Base-by-base conservation (phyloP, 306 rosid species). In the Prunus fruticosa region DNA sequence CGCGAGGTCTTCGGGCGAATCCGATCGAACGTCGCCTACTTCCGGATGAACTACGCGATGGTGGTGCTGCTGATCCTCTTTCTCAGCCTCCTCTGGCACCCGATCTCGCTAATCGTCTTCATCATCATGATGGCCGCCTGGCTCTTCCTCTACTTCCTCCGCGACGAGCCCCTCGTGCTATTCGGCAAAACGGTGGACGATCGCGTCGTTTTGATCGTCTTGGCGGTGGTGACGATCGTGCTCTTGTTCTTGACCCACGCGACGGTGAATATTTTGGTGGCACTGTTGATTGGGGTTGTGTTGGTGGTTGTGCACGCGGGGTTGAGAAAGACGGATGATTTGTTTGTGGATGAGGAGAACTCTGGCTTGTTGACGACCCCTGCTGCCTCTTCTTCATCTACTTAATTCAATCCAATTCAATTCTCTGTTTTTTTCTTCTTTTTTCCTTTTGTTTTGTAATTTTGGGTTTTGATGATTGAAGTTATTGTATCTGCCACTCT, bases 121-220 rank as follows among this genome's bases (percentile, higher is more conserved):
- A 5, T 85, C 32, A 45, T 82, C 10, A 78, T 90, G 79, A 75
- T 87, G 83, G 83, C 87, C 14, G 86, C 76, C 6, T 94, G 98
- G 98, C 64, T 94, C 18, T 91, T 91, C 80, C 87, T 91, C 70
- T 94, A 94, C 86, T 94, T 94, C 80, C 88, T 94, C 57, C 94
- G 98, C 60, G 98, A 94, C 32, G 89, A 90, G 65, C 97, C 98
- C 8, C 86, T 94, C 16, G 45, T 81, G 5, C 8, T 94, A 1
- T 49, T 84, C 47, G 83, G 88, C 20, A 87, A 79, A 28, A 30
- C 82, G 51, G 70, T 94, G 10, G 94, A 94, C 27, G 98, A 94
- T 28, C 87, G 96, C 11, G 54, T 90, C 30, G 88, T 94, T 22
- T 83, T 91, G 8, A 14, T 82, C 58, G 60, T 85, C 49, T 81